Evolutionary conservation across 2,329 filamentous ascomycete genomes (phyloP).

Genomic region (Aspergillus caelatus): DNA sequence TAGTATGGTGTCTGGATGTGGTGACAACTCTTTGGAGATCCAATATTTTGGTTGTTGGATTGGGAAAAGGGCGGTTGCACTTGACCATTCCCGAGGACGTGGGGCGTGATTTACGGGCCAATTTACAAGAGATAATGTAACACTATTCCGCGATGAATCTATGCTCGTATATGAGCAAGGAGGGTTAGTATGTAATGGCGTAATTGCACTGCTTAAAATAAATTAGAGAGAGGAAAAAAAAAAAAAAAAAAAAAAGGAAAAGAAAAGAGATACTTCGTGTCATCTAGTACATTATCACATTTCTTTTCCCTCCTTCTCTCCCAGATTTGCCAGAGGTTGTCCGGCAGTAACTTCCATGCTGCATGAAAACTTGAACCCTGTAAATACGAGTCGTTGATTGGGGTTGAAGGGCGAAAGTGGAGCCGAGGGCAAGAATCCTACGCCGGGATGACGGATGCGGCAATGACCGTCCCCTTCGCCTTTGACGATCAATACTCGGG

Average conservation of each 20-base stretch:
- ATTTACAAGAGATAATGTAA: not conserved
- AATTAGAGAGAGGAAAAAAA: not conserved
- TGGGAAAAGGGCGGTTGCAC: not conserved
- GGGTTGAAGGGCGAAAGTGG: not conserved
- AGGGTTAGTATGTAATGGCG: not conserved
- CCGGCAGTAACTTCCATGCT: not conserved
- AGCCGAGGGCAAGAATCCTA: not conserved
- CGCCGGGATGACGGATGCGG: conserved; percentile 7
- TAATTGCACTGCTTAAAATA: not conserved
- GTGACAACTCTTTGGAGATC: not conserved
- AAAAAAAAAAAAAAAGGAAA: conserved; percentile 3
- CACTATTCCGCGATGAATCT: not conserved
- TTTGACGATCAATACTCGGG: conserved; percentile 3
- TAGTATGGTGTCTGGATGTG: not conserved
- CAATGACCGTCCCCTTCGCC: not conserved
- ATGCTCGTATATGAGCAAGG: not conserved
- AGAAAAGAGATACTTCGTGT: conserved; percentile 3
- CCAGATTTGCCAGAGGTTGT: too few relatives aligned
- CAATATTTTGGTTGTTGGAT: not conserved
- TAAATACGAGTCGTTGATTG: not conserved
- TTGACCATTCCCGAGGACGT: not conserved
- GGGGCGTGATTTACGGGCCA: not conserved
- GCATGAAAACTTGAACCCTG: conserved; percentile 1
- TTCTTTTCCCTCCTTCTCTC: not conserved
- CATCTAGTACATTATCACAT: not conserved